Percentiles rank a stretch among this genome's conserved stretches.
Evolutionary conservation across 768 basidiomycete genomes (phyloP).

Genomic region (Amyloporia xantha): DNA sequence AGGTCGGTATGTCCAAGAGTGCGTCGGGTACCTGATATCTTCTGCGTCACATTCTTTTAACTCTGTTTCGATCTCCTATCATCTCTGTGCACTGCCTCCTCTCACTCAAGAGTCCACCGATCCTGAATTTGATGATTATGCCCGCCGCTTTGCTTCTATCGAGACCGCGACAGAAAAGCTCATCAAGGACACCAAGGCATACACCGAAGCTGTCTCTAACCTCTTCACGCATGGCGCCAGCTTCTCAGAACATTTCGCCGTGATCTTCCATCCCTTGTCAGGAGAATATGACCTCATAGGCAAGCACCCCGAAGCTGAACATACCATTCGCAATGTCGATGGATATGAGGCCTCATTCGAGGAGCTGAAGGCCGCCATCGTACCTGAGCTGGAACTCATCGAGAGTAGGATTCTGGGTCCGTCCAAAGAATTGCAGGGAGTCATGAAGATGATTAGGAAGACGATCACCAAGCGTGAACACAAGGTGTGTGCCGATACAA

Average conservation of each 20-base stretch:
- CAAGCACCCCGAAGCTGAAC: conserved; percentile 71
- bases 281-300: conserved; percentile 75
- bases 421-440: conserved; percentile 79
- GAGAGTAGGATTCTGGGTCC: conserved; percentile 81
- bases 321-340: conserved; percentile 74
- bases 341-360: conserved; percentile 70
- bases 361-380: conserved; percentile 70
- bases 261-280: conserved; percentile 56
- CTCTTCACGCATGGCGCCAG: conserved; percentile 61
- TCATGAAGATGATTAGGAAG: conserved; percentile 89
- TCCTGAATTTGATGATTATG: conserved; percentile 86
- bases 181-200: conserved; percentile 85
- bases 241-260: conserved; percentile 57
- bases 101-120: conserved; percentile 77
- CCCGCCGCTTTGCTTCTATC: conserved; percentile 67
- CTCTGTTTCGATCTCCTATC: not conserved
- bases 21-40: conserved; percentile 9
- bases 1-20: conserved; percentile 94
- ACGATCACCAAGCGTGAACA: conserved; percentile 95
- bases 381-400: conserved; percentile 92
- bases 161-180: conserved; percentile 85
- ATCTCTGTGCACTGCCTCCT: conserved; percentile 2
- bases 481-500: conserved; percentile 50
- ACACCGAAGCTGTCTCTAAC: conserved; percentile 74
- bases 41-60: not conserved